Evolutionary conservation across 73 alveolate genomes (phyloP), one percentile per base, ranked within the genome.

Genomic region (Paramecium octaurelia): DNA sequence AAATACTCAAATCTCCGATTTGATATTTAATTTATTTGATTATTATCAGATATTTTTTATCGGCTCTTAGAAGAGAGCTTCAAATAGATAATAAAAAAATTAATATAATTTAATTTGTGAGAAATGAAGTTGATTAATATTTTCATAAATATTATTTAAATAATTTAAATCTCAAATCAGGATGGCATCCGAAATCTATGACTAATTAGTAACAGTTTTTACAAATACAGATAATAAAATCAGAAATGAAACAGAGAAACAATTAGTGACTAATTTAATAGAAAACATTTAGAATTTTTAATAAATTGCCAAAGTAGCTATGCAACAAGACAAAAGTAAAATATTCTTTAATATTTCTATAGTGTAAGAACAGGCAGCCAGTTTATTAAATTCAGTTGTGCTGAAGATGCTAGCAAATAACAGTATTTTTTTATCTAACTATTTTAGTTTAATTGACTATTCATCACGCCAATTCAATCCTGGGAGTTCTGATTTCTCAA

Each of bases 341-440:
- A 21, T 29, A n/a, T 16, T 75, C 2, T 14, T 64, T 64, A 31
- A 64, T 64, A 64, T 12, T 73, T 12, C 14, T 40, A 64, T 73
- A 73, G 87, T 36, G 87, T 73, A 73, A 36, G 87, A 73, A 35
- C 20, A 73, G 9, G 91, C 91, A 23, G 46, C 76, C 44, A 80
- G 76, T 48, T 35, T 80, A 14, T 80, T 80, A 18, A 80, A 80
- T 9, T 20, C 40, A 40, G 57, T 48, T 11, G 38, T 80, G 4
- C 16, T 80, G 9, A 80, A 80, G 70, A 80, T 80, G 91, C 16
- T 24, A 3, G 9, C 42, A 34, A 23, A 34, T 27, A 43, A 14
- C 23, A 48, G 91, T 80, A 80, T 43, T 16, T 42, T 23, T 71
- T n/a, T 20, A 16, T 76, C 48, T 23, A 29, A 42, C n/a, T 35